Base-by-base conservation (phyloP, 169 alveolate genomes). In the Babesia sp. region DNA sequence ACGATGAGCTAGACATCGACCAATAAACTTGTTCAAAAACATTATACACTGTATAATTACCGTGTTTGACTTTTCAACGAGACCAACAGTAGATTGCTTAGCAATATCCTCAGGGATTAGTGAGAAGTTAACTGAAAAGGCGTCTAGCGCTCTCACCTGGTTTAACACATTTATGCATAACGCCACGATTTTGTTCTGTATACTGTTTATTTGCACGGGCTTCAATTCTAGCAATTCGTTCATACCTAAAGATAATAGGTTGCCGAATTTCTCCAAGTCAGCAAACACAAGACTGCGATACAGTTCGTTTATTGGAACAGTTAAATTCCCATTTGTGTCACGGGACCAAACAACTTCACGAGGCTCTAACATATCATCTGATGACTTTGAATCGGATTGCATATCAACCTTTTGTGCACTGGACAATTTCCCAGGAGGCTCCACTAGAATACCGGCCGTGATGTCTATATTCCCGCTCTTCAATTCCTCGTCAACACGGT, bases 201-300 rank as follows among this genome's bases (percentile, higher is more conserved):
- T 51, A 51, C 56, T 51, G 39, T 81, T 81, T 26, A 81, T 50
- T 57, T 81, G 82, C 39, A 81, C 53, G 16, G 89, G 89, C 63
- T 71, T 71, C 28, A 81, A 24, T 34, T 39, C 11, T 14, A 81
- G 6, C 46, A 81, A 31, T 7, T 81, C 73, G 37, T 71, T 72
- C 70, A 71, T 22, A 0, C 71, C 89, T 14, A 59, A 51, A 11
- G 79, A 54, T 14, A 81, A n/a, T 9, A 81, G 9, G 45, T 53
- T 46, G 11, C 77, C 68, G 33, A 72, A 71, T 31, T 73, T 50
- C 6, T 81, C 85, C 24, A 81, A 39, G 14, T 73, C 85, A 16
- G 69, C 83, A 33, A 22, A 20, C 56, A 81, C 1, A 16, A 81
- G 63, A 34, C 61, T 48, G 28, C 86, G 76, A 18, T 33, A 59